A percentile compares a stretch with the other conserved stretches of the same genome.
These are phyloP conservation scores for Syncephalastrum contaminatum DNA, from an alignment of 371 early-diverging fungal genomes.

Conservation along the genomic window DNA sequence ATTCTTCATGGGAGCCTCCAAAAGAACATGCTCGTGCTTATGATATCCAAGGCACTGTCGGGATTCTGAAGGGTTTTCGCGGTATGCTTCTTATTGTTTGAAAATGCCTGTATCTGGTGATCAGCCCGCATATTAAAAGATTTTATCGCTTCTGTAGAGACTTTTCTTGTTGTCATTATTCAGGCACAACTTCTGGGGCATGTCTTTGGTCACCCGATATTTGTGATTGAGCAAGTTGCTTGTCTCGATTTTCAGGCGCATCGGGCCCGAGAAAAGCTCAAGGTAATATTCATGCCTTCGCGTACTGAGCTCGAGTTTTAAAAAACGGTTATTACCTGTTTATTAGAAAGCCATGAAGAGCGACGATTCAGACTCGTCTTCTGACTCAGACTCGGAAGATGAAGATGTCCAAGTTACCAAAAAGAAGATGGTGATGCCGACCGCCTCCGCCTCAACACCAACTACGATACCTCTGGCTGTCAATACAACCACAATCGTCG, in stretches of 20 bases:
- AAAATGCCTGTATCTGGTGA: background rate
- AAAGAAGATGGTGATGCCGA: slow-evolving; percentile 3
- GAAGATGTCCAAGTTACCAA: background rate
- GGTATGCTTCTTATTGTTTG: slow-evolving; percentile 19
- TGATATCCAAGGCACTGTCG: slow-evolving; percentile 39
- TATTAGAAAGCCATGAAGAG: slow-evolving; percentile 1
- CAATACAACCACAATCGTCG: background rate
- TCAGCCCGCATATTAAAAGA: too few relatives aligned
- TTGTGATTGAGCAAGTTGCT: slow-evolving; percentile 44
- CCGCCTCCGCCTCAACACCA: slow-evolving; percentile 6
- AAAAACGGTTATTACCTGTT: background rate
- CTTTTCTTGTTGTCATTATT: slow-evolving; percentile 45
- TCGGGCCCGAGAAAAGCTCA: slow-evolving; percentile 25
- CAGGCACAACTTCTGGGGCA: slow-evolving; percentile 43
- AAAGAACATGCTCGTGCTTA: slow-evolving; percentile 17
- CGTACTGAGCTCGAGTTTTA: background rate
- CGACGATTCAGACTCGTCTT: slow-evolving; percentile 4
- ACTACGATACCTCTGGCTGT: background rate
- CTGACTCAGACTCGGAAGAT: background rate
- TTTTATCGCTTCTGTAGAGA: slow-evolving; percentile 16
- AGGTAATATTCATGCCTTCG: background rate
- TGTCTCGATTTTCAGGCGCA: slow-evolving; percentile 41
- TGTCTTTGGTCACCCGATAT: slow-evolving; percentile 42
- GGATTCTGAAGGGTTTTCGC: slow-evolving; percentile 36
- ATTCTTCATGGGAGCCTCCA: slow-evolving; percentile 5